A percentile compares a stretch with the other conserved stretches of the same genome.
Evolutionary conservation across 306 rosid genomes (phyloP).

Genomic region (Quercus alba): DNA sequence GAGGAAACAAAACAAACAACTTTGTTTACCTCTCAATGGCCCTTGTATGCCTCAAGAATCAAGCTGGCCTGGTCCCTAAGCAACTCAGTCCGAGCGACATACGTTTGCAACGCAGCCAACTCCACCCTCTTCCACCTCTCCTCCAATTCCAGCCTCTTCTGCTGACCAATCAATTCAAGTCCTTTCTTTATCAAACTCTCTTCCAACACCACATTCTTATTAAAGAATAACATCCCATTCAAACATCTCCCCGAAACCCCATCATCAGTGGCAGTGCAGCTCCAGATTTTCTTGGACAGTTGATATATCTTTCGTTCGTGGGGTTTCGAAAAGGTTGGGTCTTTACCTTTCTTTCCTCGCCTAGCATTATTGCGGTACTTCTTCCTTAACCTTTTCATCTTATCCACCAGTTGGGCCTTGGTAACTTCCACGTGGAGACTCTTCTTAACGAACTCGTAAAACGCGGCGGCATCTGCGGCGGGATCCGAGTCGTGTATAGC

Average conservation of each 20-base stretch:
- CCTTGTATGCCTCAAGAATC: conserved; percentile 35
- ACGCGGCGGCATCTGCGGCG: conserved; percentile 11
- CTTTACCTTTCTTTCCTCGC: conserved; percentile 32
- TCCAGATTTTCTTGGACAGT: conserved; percentile 59
- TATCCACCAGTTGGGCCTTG: conserved; percentile 37
- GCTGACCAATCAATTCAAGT: conserved; percentile 26
- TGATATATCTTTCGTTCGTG: conserved; percentile 45
- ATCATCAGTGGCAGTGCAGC: conserved; percentile 10
- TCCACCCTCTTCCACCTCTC: conserved; percentile 46
- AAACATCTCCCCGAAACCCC: not conserved
- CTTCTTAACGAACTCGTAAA: conserved; percentile 47
- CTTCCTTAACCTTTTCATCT: conserved; percentile 55
- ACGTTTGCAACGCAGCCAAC: conserved; percentile 45
- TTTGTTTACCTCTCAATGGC: not conserved
- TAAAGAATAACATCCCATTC: conserved; percentile 20
- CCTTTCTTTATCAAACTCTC: conserved; percentile 38
- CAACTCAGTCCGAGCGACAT: conserved; percentile 26
- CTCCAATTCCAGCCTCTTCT: conserved; percentile 46
- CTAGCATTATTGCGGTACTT: conserved; percentile 30
- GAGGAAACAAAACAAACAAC: not conserved
- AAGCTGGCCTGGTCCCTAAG: conserved; percentile 30
- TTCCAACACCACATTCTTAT: conserved; percentile 19
- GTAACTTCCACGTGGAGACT: conserved; percentile 38
- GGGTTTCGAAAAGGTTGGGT: conserved; percentile 19
- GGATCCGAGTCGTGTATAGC: conserved; percentile 37